These are phyloP conservation scores for Oryza australiensis DNA, from an alignment of 176 grass and related monocot species.

Conservation along the genomic window DNA sequence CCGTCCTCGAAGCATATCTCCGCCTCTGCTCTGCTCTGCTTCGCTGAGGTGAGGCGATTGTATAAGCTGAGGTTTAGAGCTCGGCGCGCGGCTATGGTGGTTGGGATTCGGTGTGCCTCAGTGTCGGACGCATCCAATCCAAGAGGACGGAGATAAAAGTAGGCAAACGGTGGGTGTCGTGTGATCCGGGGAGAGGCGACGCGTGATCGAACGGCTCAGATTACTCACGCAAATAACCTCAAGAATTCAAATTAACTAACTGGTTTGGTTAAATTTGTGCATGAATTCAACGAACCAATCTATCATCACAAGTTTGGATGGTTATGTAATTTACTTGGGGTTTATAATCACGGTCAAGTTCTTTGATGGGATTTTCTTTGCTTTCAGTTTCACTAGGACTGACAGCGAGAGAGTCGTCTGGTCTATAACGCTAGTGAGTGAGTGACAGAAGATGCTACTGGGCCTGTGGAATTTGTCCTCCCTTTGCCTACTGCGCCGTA, in stretches of 20 bases:
- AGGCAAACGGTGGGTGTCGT: slow-evolving; percentile 36
- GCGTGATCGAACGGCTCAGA: background rate
- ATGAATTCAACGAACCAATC: background rate
- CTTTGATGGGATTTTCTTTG: too few species aligned
- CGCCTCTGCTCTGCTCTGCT: slow-evolving; percentile 31
- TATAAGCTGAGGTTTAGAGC: slow-evolving; percentile 6
- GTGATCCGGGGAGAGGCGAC: background rate
- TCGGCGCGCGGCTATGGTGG: slow-evolving; percentile 26
- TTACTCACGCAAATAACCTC: background rate
- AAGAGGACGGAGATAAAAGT: slow-evolving; percentile 30
- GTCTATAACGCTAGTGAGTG: background rate
- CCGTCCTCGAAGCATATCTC: background rate
- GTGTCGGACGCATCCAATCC: slow-evolving; percentile 22
- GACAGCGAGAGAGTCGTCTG: background rate
- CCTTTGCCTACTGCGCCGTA: background rate
- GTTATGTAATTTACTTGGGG: background rate
- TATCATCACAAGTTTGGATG: background rate
- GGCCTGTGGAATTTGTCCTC: background rate
- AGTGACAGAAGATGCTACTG: background rate
- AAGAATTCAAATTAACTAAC: too few species aligned
- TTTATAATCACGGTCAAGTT: background rate
- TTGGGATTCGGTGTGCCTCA: slow-evolving; percentile 38
- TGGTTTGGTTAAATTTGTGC: background rate
- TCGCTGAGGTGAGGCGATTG: background rate
- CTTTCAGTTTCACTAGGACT: background rate